Conservation (phyloP, 306 rosid species). For the Dryas drummondii region DNA sequence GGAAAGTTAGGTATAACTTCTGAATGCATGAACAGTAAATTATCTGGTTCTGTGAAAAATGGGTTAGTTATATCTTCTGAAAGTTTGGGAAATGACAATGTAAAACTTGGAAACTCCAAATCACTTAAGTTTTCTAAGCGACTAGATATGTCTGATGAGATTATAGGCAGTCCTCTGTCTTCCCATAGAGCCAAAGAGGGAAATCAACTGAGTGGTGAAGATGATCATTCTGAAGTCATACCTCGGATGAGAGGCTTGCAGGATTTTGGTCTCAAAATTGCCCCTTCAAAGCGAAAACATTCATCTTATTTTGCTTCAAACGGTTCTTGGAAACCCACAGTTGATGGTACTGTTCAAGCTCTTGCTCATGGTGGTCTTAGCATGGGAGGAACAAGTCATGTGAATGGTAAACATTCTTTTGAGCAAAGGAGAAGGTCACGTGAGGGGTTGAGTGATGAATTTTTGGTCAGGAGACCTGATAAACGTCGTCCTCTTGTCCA, state of each 20-base stretch:
- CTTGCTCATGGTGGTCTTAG: conserved; percentile 35
- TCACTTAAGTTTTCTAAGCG: conserved; percentile 31
- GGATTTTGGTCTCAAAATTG: conserved; percentile 49
- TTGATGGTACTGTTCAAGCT: conserved; percentile 40
- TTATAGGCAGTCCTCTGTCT: conserved; percentile 30
- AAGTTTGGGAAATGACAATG: conserved; percentile 37
- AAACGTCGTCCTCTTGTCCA: conserved; percentile 31
- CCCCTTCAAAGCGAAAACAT: conserved; percentile 47
- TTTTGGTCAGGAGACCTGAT: conserved; percentile 28
- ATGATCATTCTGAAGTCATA: conserved; percentile 43
- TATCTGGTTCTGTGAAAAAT: conserved; percentile 42
- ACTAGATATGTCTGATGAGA: conserved; percentile 31
- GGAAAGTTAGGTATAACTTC: conserved; percentile 57
- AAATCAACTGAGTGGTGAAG: conserved; percentile 47
- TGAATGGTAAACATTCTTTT: conserved; percentile 38
- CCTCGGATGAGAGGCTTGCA: conserved; percentile 71
- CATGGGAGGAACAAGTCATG: conserved; percentile 35
- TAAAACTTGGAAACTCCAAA: conserved; percentile 32
- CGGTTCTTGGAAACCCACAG: conserved; percentile 42
- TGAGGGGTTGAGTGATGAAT: conserved; percentile 32
- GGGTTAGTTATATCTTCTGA: conserved; percentile 37
- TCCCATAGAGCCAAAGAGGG: conserved; percentile 40
- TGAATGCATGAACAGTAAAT: conserved; percentile 33
- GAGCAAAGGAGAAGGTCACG: conserved; percentile 34
- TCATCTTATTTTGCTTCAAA: conserved; percentile 41